Evolutionary conservation across 2,329 filamentous ascomycete species (phyloP), one percentile per base, ranked within the genome.

Genomic region (Pseudocercospora eumusae): DNA sequence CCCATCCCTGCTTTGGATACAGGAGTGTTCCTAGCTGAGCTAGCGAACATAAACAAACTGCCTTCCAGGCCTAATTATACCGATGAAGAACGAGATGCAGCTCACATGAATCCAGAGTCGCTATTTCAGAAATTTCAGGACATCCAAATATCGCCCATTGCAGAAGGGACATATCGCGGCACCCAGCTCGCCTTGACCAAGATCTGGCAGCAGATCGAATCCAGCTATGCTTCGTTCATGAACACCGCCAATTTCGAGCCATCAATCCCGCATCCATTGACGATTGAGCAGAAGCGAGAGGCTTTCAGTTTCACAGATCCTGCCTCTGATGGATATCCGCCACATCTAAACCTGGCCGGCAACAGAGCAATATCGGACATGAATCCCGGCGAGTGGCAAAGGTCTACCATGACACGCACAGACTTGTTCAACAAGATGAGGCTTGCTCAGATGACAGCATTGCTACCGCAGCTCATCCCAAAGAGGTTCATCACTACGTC

Each of bases 401-500:
- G 53, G 18, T 58, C 61, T 8, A 61, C 49, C 8, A 28, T 65
- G 11, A 50, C 56, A 7, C 61, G 60, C 23, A 45, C 44, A 2
- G 60, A 64, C n/a, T 70, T 73, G 13, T 73, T 73, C 65, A 67
- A 71, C 52, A 64, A 63, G 53, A 69, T 66, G 58, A 57, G 69
- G 33, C 53, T 70, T 6, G 63, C 71, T 21, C 68, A 74, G 27
- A 59, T 69, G n/a, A 65, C 62, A 7, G 63, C 71, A n/a, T 61
- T 72, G 0, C 63, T 71, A 5, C 63, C 62, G 8, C 65, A 65
- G 15, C 60, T 68, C 1, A 62, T 73, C 15, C 70, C 70, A 13
- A 69, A 70, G 28, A 64, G 56, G 7, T 65, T 65, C 20, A 57
- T 63, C 40, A 56, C 54, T 13, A 63, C 57, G 23, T 45, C 60